Evolutionary conservation across 2,329 filamentous ascomycete species (phyloP), one percentile per base, ranked within the genome.

Genomic region (Chaetomiaceae sp.): DNA sequence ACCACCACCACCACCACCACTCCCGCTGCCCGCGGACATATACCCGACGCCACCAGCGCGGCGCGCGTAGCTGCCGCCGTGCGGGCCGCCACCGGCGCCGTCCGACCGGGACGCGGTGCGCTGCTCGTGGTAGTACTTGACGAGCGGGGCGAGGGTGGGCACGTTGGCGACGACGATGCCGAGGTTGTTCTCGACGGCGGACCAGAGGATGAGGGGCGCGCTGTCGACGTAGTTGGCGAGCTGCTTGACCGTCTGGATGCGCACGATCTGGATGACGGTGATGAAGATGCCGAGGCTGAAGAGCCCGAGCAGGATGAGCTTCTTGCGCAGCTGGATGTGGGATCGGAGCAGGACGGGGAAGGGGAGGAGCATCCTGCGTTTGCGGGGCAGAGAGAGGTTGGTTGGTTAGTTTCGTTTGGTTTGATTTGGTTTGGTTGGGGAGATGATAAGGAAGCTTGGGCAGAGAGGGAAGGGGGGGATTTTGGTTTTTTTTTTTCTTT

Each of bases 221-320:
- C 70, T 74, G 62, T 79, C 73, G 30, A 73, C 69, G 53, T 74
- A 74, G 59, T 72, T 73, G 29, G 62, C 57, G 3, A 78, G 68
- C 13, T 65, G 69, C 33, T 67, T 66, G 55, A 79, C 72, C n/a
- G 73, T 76, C 51, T 73, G 69, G 52, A 79, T 75, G 13, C 76
- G 76, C 54, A 79, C 69, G 51, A 76, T 71, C 58, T 79, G 76
- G 51, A 78, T 75, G 42, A 75, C 57, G 5, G 73, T 76, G 38
- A 79, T 71, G 64, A 79, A 78, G 47, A 74, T 64, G n/a, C 76
- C 77, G 21, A 80, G 67, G 2, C 68, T 67, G 59, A 78, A 78
- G 25, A 78, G 65, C 5, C 64, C 64, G 0, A 71, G 64, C 0
- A 78, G 65, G 3, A 74, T 67, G 3, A 70, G 40, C 62, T 77